These are phyloP conservation scores for Ramalina intermedia DNA, from an alignment of 495 filamentous ascomycete genomes.

Conservation along the genomic window DNA sequence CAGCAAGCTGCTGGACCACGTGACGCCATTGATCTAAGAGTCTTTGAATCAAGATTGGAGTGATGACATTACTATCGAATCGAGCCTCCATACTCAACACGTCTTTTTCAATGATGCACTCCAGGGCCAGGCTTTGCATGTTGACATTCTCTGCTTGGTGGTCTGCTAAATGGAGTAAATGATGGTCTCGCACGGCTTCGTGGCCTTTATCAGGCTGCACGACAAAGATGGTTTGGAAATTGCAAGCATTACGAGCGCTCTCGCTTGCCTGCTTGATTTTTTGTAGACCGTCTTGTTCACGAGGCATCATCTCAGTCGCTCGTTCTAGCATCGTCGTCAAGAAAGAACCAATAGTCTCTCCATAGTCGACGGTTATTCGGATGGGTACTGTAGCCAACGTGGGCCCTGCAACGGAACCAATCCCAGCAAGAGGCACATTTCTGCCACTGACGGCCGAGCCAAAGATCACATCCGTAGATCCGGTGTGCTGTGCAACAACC, in stretches of 20 bases:
- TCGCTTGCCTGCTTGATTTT: conserved; percentile 37
- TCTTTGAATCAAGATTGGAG: too few species aligned
- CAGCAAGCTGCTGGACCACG: too few species aligned
- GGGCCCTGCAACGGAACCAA: conserved; percentile 37
- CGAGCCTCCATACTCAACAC: too few species aligned
- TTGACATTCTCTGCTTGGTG: too few species aligned
- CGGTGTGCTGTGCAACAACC: conserved; percentile 29
- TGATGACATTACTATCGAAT: too few species aligned
- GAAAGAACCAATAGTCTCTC: conserved; percentile 23
- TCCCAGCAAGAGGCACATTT: conserved; percentile 33
- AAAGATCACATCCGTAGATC: conserved; percentile 35
- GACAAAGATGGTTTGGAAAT: conserved; percentile 42
- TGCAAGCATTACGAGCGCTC: conserved; percentile 35
- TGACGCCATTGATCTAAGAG: too few species aligned
- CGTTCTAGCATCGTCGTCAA: conserved; percentile 27
- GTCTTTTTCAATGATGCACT: too few species aligned
- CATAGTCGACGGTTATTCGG: conserved; percentile 26
- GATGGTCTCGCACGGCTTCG: too few species aligned
- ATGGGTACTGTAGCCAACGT: conserved; percentile 38
- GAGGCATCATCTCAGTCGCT: conserved; percentile 22
- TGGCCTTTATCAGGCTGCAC: too few species aligned
- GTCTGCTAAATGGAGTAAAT: too few species aligned
- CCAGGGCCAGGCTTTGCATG: too few species aligned
- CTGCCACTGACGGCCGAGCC: conserved; percentile 40
- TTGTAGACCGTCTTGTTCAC: conserved; percentile 33